A percentile compares a stretch with the other conserved stretches of the same genome.
phyloP scores from a whole-genome alignment of 2,329 filamentous ascomycete genomes.

The Colletotrichum sp. region DNA sequence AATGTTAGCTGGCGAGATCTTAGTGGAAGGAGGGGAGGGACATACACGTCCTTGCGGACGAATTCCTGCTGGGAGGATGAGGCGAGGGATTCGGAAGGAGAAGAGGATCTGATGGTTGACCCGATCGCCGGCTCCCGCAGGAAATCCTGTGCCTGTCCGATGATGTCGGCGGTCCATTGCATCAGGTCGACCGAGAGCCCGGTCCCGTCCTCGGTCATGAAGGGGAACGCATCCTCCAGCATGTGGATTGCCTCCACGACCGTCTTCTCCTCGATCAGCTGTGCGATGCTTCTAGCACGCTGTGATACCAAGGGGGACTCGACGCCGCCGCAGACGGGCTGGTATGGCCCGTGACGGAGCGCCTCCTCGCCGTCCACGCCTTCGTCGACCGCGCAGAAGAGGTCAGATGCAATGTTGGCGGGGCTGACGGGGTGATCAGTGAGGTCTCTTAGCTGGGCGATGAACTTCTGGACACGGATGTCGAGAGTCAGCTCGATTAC shows the following conservation, averaged over 20 bases:
- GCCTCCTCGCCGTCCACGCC: background rate
- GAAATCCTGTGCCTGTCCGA: background rate
- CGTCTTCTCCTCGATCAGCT: background rate
- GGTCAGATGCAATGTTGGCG: background rate
- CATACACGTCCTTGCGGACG: slow-evolving; percentile 10
- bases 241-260: slow-evolving; percentile 5
- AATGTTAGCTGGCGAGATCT: background rate
- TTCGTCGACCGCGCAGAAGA: slow-evolving; percentile 4
- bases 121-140: background rate
- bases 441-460: slow-evolving; percentile 28
- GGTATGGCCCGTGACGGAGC: slow-evolving; percentile 2
- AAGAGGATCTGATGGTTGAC: background rate
- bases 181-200: background rate
- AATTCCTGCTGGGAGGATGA: background rate
- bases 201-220: background rate
- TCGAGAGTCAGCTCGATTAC: slow-evolving; percentile 33
- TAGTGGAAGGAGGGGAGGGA: no score
- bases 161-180: background rate
- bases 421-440: background rate
- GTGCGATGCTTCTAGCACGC: background rate
- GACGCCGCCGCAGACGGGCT: background rate
- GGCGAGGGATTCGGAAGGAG: slow-evolving; percentile 4
- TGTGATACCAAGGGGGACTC: background rate
- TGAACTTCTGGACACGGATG: slow-evolving; percentile 40
- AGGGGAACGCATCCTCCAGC: background rate